These are phyloP conservation scores for Pisolithus thermaeus DNA, from an alignment of 1,284 basidiomycete genomes.

Conservation along the genomic window DNA sequence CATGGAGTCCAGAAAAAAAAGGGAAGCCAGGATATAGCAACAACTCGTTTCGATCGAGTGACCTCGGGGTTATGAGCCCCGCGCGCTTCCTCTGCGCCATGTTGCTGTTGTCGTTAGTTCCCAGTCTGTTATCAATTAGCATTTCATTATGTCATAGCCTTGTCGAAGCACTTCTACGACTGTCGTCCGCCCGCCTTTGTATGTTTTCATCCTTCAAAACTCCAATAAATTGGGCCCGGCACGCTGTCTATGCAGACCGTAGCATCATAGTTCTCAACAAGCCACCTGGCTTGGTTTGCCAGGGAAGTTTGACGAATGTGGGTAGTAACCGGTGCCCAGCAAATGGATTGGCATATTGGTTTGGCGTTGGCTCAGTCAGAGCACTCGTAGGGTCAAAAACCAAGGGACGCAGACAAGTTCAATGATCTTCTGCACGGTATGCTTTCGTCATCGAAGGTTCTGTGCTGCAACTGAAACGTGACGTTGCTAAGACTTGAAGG, in stretches of 20 bases:
- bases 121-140: no score
- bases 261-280: constrained; percentile 56
- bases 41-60: constrained; percentile 36
- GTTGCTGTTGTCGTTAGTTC: constrained; percentile 19
- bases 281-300: constrained; percentile 53
- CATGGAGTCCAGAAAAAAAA: not conserved
- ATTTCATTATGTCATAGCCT: no score
- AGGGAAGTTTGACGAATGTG: constrained; percentile 30
- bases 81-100: constrained; percentile 37
- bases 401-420: constrained; percentile 25
- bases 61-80: constrained; percentile 37
- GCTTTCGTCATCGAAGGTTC: constrained; percentile 1
- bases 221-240: constrained; percentile 27
- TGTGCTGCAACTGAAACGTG: not conserved
- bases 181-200: no score
- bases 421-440: constrained; percentile 25
- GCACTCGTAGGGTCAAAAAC: constrained; percentile 15
- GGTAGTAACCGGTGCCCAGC: not conserved
- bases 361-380: constrained; percentile 1
- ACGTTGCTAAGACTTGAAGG: constrained; percentile 33
- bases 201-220: not conserved
- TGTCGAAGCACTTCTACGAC: not conserved
- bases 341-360: not conserved
- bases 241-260: constrained; percentile 47
- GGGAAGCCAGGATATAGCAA: constrained; percentile 18